Conservation (phyloP, 352 stramenopile species). For the Globisporangium ultimum region DNA sequence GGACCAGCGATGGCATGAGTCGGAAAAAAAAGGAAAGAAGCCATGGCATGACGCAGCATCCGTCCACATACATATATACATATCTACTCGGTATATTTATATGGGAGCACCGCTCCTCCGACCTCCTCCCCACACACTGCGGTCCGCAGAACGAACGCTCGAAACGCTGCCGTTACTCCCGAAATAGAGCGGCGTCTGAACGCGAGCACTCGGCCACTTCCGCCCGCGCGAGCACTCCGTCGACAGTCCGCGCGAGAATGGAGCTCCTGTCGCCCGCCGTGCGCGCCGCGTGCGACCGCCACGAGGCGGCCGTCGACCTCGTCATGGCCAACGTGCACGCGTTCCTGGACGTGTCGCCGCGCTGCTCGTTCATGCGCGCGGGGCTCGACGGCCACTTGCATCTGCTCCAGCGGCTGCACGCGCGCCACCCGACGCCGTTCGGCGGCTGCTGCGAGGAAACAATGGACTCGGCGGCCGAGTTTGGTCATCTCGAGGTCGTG, state of each 20-base stretch:
- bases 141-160: too few relatives aligned
- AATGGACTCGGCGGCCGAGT: slow-evolving; percentile 31
- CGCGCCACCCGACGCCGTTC: slow-evolving; percentile 18
- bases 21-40: too few relatives aligned
- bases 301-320: slow-evolving; percentile 40
- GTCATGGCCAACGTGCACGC: slow-evolving; percentile 44
- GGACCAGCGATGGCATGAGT: too few relatives aligned
- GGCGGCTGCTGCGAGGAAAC: slow-evolving; percentile 25
- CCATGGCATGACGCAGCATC: too few relatives aligned
- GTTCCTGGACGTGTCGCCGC: slow-evolving; percentile 51
- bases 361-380: slow-evolving; percentile 52
- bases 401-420: slow-evolving; percentile 56
- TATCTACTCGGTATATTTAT: too few relatives aligned
- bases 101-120: too few relatives aligned
- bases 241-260: neutral
- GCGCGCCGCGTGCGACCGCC: slow-evolving; percentile 37
- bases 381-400: slow-evolving; percentile 45
- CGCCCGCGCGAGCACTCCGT: too few relatives aligned
- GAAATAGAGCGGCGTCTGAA: too few relatives aligned
- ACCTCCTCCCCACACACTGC: too few relatives aligned
- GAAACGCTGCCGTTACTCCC: too few relatives aligned
- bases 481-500: slow-evolving; percentile 24
- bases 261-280: slow-evolving; percentile 43
- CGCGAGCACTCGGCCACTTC: too few relatives aligned
- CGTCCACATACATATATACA: too few relatives aligned